Conservation (phyloP, 192 early-diverging fungal genomes). For the Kickxella alabastrina region DNA sequence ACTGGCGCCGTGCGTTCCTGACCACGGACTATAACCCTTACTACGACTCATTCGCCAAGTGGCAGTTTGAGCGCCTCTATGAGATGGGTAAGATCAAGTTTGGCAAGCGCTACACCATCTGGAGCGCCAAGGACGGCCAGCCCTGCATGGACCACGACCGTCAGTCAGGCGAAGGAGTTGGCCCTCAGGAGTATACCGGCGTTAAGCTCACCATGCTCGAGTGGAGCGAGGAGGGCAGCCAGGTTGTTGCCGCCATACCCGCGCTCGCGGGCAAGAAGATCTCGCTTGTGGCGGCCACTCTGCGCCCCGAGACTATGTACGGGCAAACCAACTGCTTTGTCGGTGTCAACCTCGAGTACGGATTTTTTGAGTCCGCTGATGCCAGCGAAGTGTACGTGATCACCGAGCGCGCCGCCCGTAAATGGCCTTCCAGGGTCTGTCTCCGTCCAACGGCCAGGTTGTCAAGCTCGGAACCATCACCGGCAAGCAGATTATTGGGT, state of each 20-base stretch:
- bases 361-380: constrained; percentile 70
- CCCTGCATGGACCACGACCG: constrained; percentile 99
- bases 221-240: constrained; percentile 53
- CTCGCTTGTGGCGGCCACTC: constrained; percentile 91
- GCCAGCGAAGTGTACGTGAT: constrained; percentile 81
- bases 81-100: constrained; percentile 83
- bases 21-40: constrained; percentile 98
- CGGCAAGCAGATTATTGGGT: constrained; percentile 79
- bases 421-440: constrained; percentile 96
- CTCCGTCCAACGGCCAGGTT: constrained; percentile 63
- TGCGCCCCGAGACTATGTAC: constrained; percentile 99
- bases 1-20: constrained; percentile 96
- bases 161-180: constrained; percentile 85
- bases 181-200: constrained; percentile 93
- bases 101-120: constrained; percentile 96
- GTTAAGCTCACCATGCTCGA: constrained; percentile 86
- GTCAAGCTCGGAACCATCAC: constrained; percentile 69
- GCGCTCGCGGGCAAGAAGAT: constrained; percentile 71
- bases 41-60: constrained; percentile 96
- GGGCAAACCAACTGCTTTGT: constrained; percentile 99
- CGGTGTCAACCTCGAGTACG: constrained; percentile 87
- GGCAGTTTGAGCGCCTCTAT: constrained; percentile 93
- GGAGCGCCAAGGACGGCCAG: constrained; percentile 90
- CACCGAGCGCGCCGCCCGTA: constrained; percentile 90
- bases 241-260: constrained; percentile 47